Conservation (phyloP, 305 asterid genomes). For the Solanum aculeatissimum region DNA sequence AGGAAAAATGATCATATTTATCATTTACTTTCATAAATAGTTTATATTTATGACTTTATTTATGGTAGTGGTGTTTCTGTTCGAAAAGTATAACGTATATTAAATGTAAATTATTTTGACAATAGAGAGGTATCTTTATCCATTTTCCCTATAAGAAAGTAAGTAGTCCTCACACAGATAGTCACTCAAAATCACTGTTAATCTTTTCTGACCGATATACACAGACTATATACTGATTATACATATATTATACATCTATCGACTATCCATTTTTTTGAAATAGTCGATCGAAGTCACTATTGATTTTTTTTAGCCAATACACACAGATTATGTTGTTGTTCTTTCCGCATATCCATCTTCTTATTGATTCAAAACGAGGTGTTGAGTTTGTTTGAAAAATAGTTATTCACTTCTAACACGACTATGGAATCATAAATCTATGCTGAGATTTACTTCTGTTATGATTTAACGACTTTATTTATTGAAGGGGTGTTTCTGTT, state of each 20-base stretch:
- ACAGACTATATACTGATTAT: background rate
- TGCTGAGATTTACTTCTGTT: background rate
- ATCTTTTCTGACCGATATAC: background rate
- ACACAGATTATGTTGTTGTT: too few species aligned
- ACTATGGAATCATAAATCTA: background rate
- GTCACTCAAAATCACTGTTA: background rate
- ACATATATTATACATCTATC: background rate
- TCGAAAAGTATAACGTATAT: background rate
- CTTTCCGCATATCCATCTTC: too few species aligned
- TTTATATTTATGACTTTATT: background rate
- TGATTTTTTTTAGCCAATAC: too few species aligned
- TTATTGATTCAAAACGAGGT: too few species aligned
- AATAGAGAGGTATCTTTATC: background rate
- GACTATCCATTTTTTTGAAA: background rate
- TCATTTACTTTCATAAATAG: background rate
- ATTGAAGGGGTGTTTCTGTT: background rate
- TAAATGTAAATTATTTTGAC: background rate
- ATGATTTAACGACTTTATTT: background rate
- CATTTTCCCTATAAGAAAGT: background rate
- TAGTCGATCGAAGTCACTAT: too few species aligned
- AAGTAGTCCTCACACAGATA: background rate
- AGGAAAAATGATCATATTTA: background rate
- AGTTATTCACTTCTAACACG: background rate
- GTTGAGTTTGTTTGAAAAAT: background rate
- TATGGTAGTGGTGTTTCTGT: background rate